These are phyloP conservation scores for Peronospora farinosa DNA, from an alignment of 352 stramenopile species.

Conservation along the genomic window DNA sequence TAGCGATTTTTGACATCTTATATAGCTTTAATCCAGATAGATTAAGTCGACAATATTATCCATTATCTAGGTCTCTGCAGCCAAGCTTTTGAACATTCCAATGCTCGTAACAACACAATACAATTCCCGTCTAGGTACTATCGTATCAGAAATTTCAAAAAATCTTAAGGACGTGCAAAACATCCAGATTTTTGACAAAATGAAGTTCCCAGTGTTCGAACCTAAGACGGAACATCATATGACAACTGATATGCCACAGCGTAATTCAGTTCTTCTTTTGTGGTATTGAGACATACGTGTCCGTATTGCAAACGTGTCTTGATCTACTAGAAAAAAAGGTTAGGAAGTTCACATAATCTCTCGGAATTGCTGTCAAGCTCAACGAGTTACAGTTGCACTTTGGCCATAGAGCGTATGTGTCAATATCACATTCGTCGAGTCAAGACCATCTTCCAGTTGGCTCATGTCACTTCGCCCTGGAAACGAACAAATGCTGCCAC, in stretches of 20 bases:
- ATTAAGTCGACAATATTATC: not conserved
- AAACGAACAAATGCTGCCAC: too few relatives aligned
- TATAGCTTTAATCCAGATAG: not conserved
- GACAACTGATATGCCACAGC: conserved; percentile 31
- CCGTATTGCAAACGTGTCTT: conserved; percentile 93
- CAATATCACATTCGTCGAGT: conserved; percentile 94
- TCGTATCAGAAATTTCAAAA: conserved; percentile 64
- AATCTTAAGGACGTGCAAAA: conserved; percentile 30
- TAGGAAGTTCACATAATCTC: conserved; percentile 95
- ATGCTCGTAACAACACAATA: conserved; percentile 96
- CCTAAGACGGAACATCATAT: conserved; percentile 86
- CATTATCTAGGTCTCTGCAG: conserved; percentile 35
- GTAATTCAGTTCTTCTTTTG: conserved; percentile 91
- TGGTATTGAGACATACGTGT: conserved; percentile 95
- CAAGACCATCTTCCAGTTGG: conserved; percentile 93
- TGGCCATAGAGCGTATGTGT: conserved; percentile 92
- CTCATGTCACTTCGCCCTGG: conserved; percentile 16
- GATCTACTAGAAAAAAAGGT: conserved; percentile 93
- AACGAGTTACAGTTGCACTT: conserved; percentile 82
- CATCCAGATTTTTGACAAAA: conserved; percentile 93
- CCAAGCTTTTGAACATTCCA: conserved; percentile 87
- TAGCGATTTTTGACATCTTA: too few relatives aligned
- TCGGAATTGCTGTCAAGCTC: conserved; percentile 91
- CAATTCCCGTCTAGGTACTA: conserved; percentile 69
- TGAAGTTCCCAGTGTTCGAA: conserved; percentile 96